Conservation (phyloP, 2,329 filamentous ascomycete genomes). For the Aspergillus awamori region DNA sequence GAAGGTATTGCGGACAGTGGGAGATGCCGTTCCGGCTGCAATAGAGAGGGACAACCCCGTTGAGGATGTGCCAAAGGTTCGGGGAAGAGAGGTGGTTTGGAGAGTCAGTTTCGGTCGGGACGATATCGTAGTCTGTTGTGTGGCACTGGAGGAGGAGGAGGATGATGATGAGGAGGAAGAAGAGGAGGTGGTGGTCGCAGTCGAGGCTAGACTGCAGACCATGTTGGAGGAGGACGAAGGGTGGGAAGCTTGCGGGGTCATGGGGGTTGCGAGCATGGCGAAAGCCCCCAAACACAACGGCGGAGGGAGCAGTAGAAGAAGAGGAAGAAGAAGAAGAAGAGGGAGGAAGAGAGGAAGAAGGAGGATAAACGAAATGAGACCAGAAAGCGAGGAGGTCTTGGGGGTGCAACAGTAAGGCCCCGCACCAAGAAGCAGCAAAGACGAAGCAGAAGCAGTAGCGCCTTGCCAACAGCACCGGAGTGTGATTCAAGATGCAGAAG, state of each 20-base stretch:
- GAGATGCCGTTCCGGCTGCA: slow-evolving; percentile 56
- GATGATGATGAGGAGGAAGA: slow-evolving; percentile 20
- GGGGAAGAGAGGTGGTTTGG: slow-evolving; percentile 56
- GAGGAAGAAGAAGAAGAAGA: slow-evolving; percentile 3
- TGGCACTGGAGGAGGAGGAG: too few species aligned
- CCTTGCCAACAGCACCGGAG: neutral
- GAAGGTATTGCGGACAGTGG: slow-evolving; percentile 64
- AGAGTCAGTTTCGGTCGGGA: slow-evolving; percentile 62
- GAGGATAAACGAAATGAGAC: neutral
- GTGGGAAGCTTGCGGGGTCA: slow-evolving; percentile 24
- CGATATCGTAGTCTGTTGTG: too few species aligned
- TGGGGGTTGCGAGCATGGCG: slow-evolving; percentile 29
- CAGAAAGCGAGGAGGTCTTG: neutral
- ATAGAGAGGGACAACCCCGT: slow-evolving; percentile 56
- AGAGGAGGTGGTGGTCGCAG: slow-evolving; percentile 11
- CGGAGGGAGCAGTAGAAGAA: neutral
- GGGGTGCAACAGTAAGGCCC: neutral
- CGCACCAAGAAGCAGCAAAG: too few species aligned
- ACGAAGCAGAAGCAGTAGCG: too few species aligned
- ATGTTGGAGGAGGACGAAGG: slow-evolving; percentile 18
- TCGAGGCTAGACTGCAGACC: slow-evolving; percentile 22
- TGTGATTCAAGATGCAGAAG: neutral
- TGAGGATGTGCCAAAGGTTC: slow-evolving; percentile 58
- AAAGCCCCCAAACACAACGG: slow-evolving; percentile 13
- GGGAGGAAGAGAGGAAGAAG: slow-evolving; percentile 1